Percentiles rank a stretch among this genome's conserved stretches.
Evolutionary conservation across 805 yeast genomes (phyloP).

Genomic region (Starmerella gropengiesseri): DNA sequence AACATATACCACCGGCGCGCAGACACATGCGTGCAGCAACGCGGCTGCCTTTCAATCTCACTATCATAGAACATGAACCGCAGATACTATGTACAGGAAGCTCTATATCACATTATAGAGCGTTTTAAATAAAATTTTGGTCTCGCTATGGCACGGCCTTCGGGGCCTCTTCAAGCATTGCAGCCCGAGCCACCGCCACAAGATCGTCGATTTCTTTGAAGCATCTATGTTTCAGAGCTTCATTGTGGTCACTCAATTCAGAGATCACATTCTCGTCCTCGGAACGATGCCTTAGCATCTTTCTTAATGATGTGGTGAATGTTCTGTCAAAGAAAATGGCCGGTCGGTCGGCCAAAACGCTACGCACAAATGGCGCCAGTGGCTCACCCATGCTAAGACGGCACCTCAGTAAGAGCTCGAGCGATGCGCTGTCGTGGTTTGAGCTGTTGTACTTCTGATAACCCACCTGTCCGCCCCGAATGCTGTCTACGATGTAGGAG

Average conservation of each 20-base stretch:
- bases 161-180: neutral
- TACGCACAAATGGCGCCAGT: conserved; percentile 11
- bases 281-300: conserved; percentile 6
- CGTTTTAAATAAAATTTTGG: too few relatives aligned
- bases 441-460: conserved; percentile 1
- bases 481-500: conserved; percentile 10
- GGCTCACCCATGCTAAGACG: conserved; percentile 5
- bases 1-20: too few relatives aligned
- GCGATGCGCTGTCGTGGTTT: conserved; percentile 17
- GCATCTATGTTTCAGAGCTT: neutral
- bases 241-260: conserved; percentile 8
- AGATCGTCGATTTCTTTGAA: conserved; percentile 2
- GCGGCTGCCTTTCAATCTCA: too few relatives aligned
- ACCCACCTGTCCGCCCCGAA: conserved; percentile 6
- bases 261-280: conserved; percentile 11
- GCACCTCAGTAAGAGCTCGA: conserved; percentile 11
- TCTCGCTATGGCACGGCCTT: too few relatives aligned
- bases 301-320: conserved; percentile 6
- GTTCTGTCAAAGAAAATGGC: conserved; percentile 12
- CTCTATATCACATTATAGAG: too few relatives aligned
- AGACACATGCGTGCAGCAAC: too few relatives aligned
- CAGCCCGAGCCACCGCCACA: neutral
- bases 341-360: conserved; percentile 6
- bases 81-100: neutral
- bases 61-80: too few relatives aligned